These are phyloP conservation scores for Cordyceps militaris DNA, from an alignment of 2,329 filamentous ascomycete genomes.

Conservation along the genomic window DNA sequence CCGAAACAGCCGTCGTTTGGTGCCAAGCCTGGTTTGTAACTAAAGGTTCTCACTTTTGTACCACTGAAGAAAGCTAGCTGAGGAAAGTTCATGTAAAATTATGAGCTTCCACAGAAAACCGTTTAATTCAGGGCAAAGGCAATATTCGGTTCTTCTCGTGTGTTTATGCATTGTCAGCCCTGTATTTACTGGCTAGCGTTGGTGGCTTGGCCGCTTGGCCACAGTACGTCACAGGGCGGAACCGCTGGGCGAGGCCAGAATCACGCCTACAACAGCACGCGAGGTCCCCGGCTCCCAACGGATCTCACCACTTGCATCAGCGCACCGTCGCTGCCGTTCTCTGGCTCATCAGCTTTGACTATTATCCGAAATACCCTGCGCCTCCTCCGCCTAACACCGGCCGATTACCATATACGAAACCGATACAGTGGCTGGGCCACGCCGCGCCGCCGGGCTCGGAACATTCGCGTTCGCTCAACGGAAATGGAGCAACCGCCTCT, in stretches of 20 bases:
- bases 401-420: not conserved
- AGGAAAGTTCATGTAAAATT: too few species aligned
- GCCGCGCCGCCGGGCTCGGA: not conserved
- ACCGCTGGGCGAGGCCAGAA: not conserved
- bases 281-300: not conserved
- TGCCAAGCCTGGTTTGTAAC: too few species aligned
- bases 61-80: too few species aligned
- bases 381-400: slow-evolving; percentile 1
- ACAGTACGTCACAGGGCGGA: not conserved
- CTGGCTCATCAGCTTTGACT: not conserved
- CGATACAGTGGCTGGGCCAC: slow-evolving; percentile 4
- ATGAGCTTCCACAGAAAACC: too few species aligned
- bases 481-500: slow-evolving; percentile 5
- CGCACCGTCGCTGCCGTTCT: slow-evolving; percentile 1
- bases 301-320: slow-evolving; percentile 5
- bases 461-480: not conserved
- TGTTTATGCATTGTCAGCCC: too few species aligned
- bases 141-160: too few species aligned
- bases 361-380: not conserved
- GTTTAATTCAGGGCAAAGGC: too few species aligned
- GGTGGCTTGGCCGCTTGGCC: not conserved
- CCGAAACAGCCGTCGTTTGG: too few species aligned
- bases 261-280: not conserved
- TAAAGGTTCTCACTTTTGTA: too few species aligned
- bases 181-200: too few species aligned